These are phyloP conservation scores for Chloromonas sp. DNA, from an alignment of 163 green algal species.

Conservation along the genomic window DNA sequence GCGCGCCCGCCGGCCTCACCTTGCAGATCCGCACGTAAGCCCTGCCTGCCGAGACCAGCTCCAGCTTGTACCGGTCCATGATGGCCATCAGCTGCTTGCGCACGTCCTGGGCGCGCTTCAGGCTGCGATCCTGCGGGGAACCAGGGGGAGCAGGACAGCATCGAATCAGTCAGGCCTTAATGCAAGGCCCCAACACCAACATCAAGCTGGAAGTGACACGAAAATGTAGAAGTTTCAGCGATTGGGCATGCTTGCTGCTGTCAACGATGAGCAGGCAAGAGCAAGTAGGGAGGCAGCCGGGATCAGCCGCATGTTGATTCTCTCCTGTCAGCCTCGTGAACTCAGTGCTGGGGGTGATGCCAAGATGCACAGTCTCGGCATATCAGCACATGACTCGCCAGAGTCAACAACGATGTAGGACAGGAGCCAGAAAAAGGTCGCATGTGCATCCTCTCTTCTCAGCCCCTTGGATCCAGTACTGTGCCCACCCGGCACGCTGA, in stretches of 20 bases:
- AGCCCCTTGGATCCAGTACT: no score
- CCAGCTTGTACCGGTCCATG: constrained; percentile 98
- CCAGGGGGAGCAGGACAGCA: background rate
- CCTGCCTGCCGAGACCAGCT: constrained; percentile 64
- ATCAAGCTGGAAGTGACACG: no score
- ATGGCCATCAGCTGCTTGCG: constrained; percentile 97
- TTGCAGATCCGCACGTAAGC: constrained; percentile 73
- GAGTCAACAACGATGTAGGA: no score
- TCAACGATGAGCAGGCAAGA: background rate
- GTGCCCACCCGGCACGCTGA: no score
- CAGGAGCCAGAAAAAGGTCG: no score
- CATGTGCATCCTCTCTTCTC: no score
- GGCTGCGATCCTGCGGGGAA: constrained; percentile 52
- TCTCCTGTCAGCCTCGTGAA: no score
- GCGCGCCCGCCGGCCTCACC: constrained; percentile 4
- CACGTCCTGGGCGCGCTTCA: constrained; percentile 93
- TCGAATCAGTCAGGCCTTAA: background rate
- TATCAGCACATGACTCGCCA: no score
- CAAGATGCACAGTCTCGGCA: no score
- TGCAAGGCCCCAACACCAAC: no score
- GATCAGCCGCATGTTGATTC: background rate
- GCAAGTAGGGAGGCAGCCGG: background rate
- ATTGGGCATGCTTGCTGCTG: background rate
- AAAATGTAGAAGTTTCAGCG: no score
- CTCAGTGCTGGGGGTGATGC: no score